Base-by-base conservation (phyloP, 345 rosid genomes). In the Capsella bursapastoris region DNA sequence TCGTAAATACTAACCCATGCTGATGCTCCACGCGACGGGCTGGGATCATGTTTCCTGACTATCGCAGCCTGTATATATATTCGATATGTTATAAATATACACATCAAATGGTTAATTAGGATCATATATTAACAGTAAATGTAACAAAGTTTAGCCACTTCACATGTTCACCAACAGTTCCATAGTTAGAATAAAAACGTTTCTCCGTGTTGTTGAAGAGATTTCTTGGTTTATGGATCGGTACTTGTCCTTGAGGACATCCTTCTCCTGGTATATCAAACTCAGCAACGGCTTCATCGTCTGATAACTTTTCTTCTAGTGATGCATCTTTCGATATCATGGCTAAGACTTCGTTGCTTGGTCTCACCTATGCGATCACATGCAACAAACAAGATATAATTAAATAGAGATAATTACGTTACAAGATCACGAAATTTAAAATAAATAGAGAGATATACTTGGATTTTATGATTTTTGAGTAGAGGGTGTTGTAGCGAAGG, bases 231-330 rank as follows among this genome's bases (percentile, higher is more conserved):
- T 57, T 70, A 12, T 57, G 47, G 38, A 70, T 70, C 22, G 66
- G 74, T 70, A 70, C 57, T 57, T 57, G 47, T 57, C 74, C 74
- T 18, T 22, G 13, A 16, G 66, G 66, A 57, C 74, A 70, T 44
- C 65, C 57, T 57, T 48, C 74, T 34, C 5, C 11, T 47, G 66
- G 37, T 58, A 57, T 8, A 70, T 58, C 64, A 57, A 69, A 43
- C 44, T 52, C 61, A 7, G 49, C 37, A 5, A 25, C 15, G 9
- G 14, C 8, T 52, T 8, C 60, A 56, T 28, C 52, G 13, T 43
- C 31, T 10, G 64, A 43, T 28, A 51, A 27, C 3, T 38, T 41
- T 18, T 22, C 25, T 38, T 56, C 8, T 3, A 13, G n/a, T 51
- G 49, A 53, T 8, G 61, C 22, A 5, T 51, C 35, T 8, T 4